Base-by-base conservation (phyloP, 1,139 yeast genomes). In the Sugiyamaella neomexicana region DNA sequence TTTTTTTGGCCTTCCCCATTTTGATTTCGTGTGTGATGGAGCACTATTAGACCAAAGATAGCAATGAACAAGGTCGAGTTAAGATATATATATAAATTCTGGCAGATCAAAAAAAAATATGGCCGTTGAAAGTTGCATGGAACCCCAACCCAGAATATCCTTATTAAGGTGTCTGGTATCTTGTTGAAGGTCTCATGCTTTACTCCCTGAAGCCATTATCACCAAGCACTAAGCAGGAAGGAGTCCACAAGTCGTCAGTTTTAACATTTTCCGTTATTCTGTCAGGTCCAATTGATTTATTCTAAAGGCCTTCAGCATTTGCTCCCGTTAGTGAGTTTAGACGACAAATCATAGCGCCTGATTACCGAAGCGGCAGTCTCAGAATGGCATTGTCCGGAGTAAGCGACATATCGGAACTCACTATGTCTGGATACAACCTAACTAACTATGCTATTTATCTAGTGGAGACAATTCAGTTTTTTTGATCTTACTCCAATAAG, bases 1-100 rank as follows among this genome's bases (percentile, higher is more conserved):
- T 93, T 76, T 91, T 93, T 76, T 86, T 90, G 42, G 96, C 97
- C 71, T 90, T 93, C 56, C 98, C 99, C 99, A 93, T 40, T 40
- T 25, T 29, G 27, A 43, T 15, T 20, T 27, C 15, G 38, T 34
- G 15, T 34, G 15, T 34, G 13, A 20, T 20, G 25, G 25, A 20
- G 5, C 25, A 20, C 25, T 20, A 20, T 20, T 20, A 20, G 3
- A 20, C 25, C 25, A 20, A 20, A 20, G 25, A 20, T 20, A 3
- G 25, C 25, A 20, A 20, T 20, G 36, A 32, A 32, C 5, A 15
- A 36, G 16, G 13, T 12, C n/a, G 9, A n/a, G 16, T 36, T 36
- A 13, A 36, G 13, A 4, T 36, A 16, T 3, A 36, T 13, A 36
- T 36, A 15, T 12, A n/a, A 15, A 36, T 9, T 9, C 34, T 29